A percentile compares a stretch with the other conserved stretches of the same genome.
These are phyloP conservation scores for Aspergillus indologenus DNA, from an alignment of 495 filamentous ascomycete species.

Conservation along the genomic window DNA sequence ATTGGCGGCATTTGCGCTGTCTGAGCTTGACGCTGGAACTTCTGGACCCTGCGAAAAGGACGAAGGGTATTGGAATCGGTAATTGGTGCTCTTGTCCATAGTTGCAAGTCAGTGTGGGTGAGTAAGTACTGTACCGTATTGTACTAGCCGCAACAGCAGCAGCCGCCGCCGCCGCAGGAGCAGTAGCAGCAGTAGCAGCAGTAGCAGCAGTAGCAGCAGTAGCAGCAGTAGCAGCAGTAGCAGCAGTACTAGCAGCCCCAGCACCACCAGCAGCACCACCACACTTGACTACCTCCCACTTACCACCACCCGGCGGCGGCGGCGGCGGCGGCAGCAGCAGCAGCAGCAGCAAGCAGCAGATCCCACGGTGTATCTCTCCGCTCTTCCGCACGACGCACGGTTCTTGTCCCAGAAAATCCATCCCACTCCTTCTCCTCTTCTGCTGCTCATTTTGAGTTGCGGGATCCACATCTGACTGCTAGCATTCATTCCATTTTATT, in stretches of 20 bases:
- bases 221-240: neutral
- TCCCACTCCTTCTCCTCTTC: neutral
- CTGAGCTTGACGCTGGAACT: conserved; percentile 21
- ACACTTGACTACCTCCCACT: no score
- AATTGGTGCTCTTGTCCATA: no score
- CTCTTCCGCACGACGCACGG: conserved; percentile 24
- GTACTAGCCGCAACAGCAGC: no score
- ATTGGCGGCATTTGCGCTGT: conserved; percentile 17
- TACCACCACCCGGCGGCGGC: neutral
- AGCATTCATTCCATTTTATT: conserved; percentile 4
- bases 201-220: no score
- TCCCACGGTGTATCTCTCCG: conserved; percentile 20
- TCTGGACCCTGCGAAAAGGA: conserved; percentile 18
- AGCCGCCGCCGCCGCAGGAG: no score
- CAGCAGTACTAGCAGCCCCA: conserved; percentile 3
- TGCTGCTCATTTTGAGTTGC: conserved; percentile 15
- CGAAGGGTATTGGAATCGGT: neutral
- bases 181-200: no score
- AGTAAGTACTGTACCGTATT: no score
- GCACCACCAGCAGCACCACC: conserved; percentile 3
- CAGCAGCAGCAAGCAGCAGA: conserved; percentile 13
- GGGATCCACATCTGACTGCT: conserved; percentile 17
- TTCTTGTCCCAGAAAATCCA: conserved; percentile 19
- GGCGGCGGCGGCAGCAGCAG: conserved; percentile 4
- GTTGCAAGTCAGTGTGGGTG: no score